Conservation (phyloP, 2,329 filamentous ascomycete species). For the Ambrosiella beaveri region DNA sequence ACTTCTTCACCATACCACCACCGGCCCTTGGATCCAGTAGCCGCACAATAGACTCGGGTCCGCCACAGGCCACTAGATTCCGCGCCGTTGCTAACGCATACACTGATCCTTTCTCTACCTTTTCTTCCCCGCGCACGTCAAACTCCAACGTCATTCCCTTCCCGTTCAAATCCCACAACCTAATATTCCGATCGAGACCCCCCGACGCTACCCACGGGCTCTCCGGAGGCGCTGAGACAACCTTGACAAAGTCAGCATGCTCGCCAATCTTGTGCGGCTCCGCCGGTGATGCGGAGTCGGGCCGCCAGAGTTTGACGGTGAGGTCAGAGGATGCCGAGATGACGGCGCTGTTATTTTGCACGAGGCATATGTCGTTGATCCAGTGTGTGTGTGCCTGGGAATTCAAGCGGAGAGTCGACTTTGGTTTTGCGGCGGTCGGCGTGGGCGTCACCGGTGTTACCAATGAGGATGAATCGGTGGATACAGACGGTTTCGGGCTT, state of each 20-base stretch:
- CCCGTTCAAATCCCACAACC: slow-evolving; percentile 83
- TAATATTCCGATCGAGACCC: slow-evolving; percentile 81
- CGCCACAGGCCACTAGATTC: slow-evolving; percentile 74
- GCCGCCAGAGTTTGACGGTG: slow-evolving; percentile 84
- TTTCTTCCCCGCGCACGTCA: slow-evolving; percentile 66
- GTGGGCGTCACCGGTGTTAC: slow-evolving; percentile 21
- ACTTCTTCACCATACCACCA: slow-evolving; percentile 83
- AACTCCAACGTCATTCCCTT: slow-evolving; percentile 76
- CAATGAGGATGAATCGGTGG: slow-evolving; percentile 16
- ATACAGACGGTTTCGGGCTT: slow-evolving; percentile 16
- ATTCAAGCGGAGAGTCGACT: slow-evolving; percentile 42
- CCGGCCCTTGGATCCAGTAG: slow-evolving; percentile 84
- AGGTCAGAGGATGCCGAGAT: slow-evolving; percentile 89
- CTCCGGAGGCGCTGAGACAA: slow-evolving; percentile 55
- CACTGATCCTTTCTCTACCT: slow-evolving; percentile 78
- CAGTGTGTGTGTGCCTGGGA: slow-evolving; percentile 76
- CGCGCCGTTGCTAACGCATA: slow-evolving; percentile 74
- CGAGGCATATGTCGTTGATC: slow-evolving; percentile 83
- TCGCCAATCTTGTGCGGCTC: slow-evolving; percentile 58
- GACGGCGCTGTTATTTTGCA: slow-evolving; percentile 58
- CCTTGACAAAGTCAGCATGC: slow-evolving; percentile 93
- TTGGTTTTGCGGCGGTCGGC: slow-evolving; percentile 23
- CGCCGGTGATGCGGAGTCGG: slow-evolving; percentile 35
- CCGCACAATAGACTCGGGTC: slow-evolving; percentile 81
- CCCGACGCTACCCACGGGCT: slow-evolving; percentile 80